Evolutionary conservation across 345 rosid genomes (phyloP), one percentile per base, ranked within the genome.

Genomic region (Draba incana): DNA sequence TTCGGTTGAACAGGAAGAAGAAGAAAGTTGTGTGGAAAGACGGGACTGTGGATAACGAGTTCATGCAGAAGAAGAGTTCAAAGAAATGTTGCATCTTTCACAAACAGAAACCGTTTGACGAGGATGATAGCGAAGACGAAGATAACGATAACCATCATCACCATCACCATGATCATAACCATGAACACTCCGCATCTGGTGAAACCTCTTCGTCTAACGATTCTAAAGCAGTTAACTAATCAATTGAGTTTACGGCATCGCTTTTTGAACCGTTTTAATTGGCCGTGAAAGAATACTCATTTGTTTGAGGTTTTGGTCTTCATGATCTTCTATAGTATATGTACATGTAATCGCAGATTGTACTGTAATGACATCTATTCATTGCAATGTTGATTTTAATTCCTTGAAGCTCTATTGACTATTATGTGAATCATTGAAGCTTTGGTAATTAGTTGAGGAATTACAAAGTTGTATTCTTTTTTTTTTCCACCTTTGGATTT

Each of bases 81-180:
- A 94, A 94, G 87, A 91, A 86, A 73, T 94, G 99, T 77, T 94
- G 99, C 76, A 84, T 94, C 80, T 94, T 86, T 82, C 99, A 94
- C 81, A 92, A 94, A 70, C 77, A 94, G 57, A 94, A 92, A 78
- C 77, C 97, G 10, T 94, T 94, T 53, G 97, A 89, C 41, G 98
- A 92, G 62, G 99, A 94, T 73, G 77, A 66, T 38, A 94, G 97
- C 71, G 97, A 88, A 42, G 93, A 91, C 10, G 97, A 93, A 7
- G 86, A 77, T 0, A 51, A 81, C 3, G 49, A 71, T 2, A 6
- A 51, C 56, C 8, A 79, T 38, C 44, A 68, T 42, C n/a, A n/a
- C n/a, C 75, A 56, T 4, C 75, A 76, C 30, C 74, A 56, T 38
- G 66, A 50, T 14, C 81, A 74, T 51, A n/a, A n/a, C n/a, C n/a